Base-by-base conservation (phyloP, 441 rosid species). In the Pelargonium citronellum region DNA sequence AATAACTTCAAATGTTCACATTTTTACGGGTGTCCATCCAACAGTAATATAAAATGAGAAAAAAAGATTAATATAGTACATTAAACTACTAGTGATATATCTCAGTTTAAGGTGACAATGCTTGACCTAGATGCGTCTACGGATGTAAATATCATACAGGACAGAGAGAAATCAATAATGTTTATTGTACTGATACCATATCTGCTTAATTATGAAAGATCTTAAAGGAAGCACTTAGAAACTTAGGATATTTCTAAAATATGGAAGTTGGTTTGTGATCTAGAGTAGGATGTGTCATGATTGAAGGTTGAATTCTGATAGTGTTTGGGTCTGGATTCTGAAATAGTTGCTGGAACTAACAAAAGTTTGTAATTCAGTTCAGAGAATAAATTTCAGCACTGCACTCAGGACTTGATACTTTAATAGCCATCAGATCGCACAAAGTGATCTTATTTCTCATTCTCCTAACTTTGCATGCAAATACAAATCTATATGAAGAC, bases 251-350 rank as follows among this genome's bases (percentile, higher is more conserved):
- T 30, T 11, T 11, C 41, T 62, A 24, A 62, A 11, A 11, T 27
- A 4, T 62, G 66, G 37, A 62, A 41, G 16, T 24, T 62, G 66
- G 41, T 27, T 27, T 27, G 6, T 27, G 66, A 62, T 62, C 66
- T 27, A 6, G 66, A 39, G n/a, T 62, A 27, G 41, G 37, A 24
- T 62, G 27, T 62, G 64, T 61, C 10, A 22, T 61, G 64, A 61
- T 61, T 24, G 11, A 20, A 61, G 15, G 64, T 60, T 60, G n/a
- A 11, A 22, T 60, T 60, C 30, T 46, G 51, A 8, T 8, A 5
- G 51, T 46, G 53, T 12, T 46, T 46, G 15, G 53, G 4, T 30
- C 37, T 30, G 37, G 3, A 30, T 30, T 3, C 13, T 46, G 13
- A 15, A 9, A 46, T 46, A 46, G n/a, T 46, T 11, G 53, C 13